These are phyloP conservation scores for Apostasia ramifera DNA, from an alignment of 106 monocot genomes.

Conservation along the genomic window DNA sequence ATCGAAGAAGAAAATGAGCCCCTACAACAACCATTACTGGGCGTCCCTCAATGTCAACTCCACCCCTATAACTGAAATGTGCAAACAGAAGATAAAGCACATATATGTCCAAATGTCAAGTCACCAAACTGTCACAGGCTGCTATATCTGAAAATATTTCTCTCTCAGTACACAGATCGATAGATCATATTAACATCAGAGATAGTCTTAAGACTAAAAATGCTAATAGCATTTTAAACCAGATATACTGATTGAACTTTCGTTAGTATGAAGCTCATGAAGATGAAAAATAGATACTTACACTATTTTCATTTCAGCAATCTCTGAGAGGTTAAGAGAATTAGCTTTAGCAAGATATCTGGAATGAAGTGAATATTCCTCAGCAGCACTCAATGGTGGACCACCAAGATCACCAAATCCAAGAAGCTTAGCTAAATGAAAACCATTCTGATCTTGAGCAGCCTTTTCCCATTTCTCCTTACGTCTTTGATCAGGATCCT, in stretches of 20 bases:
- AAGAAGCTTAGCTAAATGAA: constrained; percentile 73
- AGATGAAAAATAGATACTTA: constrained; percentile 27
- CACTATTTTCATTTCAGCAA: constrained; percentile 99
- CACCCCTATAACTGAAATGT: constrained; percentile 83
- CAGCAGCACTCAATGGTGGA: constrained; percentile 79
- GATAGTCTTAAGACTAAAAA: too few relatives aligned
- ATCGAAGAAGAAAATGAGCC: constrained; percentile 95
- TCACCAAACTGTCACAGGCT: too few relatives aligned
- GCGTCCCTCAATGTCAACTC: constrained; percentile 85
- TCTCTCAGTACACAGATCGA: too few relatives aligned
- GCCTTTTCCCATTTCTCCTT: constrained; percentile 86
- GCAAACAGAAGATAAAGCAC: not conserved
- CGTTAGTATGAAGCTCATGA: too few relatives aligned
- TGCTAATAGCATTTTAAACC: too few relatives aligned
- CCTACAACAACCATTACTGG: constrained; percentile 97
- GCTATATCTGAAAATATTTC: too few relatives aligned
- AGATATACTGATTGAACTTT: too few relatives aligned
- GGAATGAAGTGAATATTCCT: constrained; percentile 97
- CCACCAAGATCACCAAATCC: constrained; percentile 97
- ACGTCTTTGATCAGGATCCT: constrained; percentile 85
- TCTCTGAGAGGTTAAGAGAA: constrained; percentile 92
- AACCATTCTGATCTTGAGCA: constrained; percentile 62
- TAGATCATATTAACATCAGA: too few relatives aligned
- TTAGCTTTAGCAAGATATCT: constrained; percentile 97
- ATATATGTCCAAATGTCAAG: too few relatives aligned